Percentiles rank a stretch among this genome's conserved stretches.
These are phyloP conservation scores for Dimargaris cristalligena DNA, from an alignment of 192 early-diverging fungal species.

Conservation along the genomic window DNA sequence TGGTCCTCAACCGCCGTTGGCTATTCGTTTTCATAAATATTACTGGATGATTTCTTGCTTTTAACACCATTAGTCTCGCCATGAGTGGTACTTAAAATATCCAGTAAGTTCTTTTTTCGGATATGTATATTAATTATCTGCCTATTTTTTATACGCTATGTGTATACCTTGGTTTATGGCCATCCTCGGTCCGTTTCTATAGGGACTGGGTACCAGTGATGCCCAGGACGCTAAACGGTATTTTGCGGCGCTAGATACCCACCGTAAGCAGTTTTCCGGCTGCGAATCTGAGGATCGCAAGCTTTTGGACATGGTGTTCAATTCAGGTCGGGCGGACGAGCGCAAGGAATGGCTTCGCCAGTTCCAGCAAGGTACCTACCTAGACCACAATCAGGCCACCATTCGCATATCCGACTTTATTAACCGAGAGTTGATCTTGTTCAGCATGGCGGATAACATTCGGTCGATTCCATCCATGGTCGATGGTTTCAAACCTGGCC, in stretches of 20 bases:
- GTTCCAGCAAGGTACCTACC: constrained; percentile 72
- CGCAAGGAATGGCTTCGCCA: constrained; percentile 85
- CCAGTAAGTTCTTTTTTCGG: too few species aligned
- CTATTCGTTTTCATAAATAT: too few species aligned
- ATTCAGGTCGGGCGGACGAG: constrained; percentile 80
- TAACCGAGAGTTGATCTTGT: constrained; percentile 86
- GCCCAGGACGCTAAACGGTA: constrained; percentile 77
- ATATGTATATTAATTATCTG: too few species aligned
- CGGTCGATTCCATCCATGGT: constrained; percentile 88
- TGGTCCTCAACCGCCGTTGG: too few species aligned
- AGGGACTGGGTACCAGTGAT: constrained; percentile 83
- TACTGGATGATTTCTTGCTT: too few species aligned
- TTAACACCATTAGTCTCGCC: too few species aligned
- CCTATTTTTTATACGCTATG: too few species aligned
- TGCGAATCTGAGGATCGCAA: constrained; percentile 38
- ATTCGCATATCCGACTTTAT: constrained; percentile 84
- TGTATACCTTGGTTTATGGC: too few species aligned
- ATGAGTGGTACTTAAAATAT: too few species aligned
- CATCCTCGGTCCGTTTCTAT: too few species aligned
- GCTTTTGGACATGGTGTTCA: constrained; percentile 94
- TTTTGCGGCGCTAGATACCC: constrained; percentile 63
- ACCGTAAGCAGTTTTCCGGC: constrained; percentile 60
- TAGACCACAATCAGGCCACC: constrained; percentile 60
- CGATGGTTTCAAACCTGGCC: constrained; percentile 93
- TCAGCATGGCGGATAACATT: constrained; percentile 85